These are phyloP conservation scores for Fusarium virguliforme DNA, from an alignment of 2,329 filamentous ascomycete species.

Conservation along the genomic window DNA sequence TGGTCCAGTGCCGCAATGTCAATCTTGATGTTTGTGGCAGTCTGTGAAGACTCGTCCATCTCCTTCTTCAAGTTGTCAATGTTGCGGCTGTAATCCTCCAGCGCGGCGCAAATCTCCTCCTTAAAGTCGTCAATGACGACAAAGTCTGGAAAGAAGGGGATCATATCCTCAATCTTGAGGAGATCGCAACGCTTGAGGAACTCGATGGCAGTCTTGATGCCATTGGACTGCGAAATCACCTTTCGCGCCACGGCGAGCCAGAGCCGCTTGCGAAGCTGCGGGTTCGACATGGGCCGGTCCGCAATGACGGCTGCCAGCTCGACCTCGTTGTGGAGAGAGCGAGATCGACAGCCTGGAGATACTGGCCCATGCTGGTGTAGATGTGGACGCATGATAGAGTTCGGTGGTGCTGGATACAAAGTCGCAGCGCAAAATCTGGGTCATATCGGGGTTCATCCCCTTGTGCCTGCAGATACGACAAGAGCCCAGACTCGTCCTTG, in stretches of 20 bases:
- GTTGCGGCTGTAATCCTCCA: conserved; percentile 93
- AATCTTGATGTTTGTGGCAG: conserved; percentile 89
- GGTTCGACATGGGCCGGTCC: conserved; percentile 85
- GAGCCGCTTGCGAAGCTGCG: conserved; percentile 88
- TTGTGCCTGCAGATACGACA: conserved; percentile 92
- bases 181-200: conserved; percentile 94
- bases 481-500: conserved; percentile 85
- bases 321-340: conserved; percentile 89
- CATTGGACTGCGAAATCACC: conserved; percentile 87
- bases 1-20: conserved; percentile 90
- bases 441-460: conserved; percentile 91
- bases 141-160: conserved; percentile 98
- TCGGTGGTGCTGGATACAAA: conserved; percentile 95
- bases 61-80: conserved; percentile 91
- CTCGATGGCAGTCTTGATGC: conserved; percentile 94
- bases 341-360: conserved; percentile 91
- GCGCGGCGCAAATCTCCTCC: conserved; percentile 93
- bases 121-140: conserved; percentile 99
- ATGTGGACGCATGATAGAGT: conserved; percentile 97
- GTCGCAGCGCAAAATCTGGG: conserved; percentile 93
- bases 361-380: conserved; percentile 96
- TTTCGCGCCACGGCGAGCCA: conserved; percentile 97
- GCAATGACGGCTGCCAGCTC: conserved; percentile 92
- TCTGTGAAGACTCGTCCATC: conserved; percentile 95
- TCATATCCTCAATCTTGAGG: conserved; percentile 94